Percentiles rank a stretch among this genome's conserved stretches.
These are phyloP conservation scores for Lagerstroemia fauriei DNA, from an alignment of 441 rosid genomes.

Conservation along the genomic window DNA sequence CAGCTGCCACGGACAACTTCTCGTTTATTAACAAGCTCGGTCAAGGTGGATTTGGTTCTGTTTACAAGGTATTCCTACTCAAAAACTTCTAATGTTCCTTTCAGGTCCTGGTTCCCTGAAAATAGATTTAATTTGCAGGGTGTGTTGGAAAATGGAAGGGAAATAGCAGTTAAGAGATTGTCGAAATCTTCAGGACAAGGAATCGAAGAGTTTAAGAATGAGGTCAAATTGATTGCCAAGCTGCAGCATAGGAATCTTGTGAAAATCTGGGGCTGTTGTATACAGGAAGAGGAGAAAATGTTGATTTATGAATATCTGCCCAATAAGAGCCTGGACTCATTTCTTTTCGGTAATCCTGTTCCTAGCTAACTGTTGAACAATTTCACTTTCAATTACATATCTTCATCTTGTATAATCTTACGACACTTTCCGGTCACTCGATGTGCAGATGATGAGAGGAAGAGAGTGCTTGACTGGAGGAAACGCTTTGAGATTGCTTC, in stretches of 20 bases:
- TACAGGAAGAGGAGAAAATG: no score
- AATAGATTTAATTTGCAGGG: background rate
- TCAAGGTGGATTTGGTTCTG: constrained; percentile 75
- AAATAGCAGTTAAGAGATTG: no score
- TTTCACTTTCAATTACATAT: background rate
- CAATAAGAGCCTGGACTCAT: constrained; percentile 31
- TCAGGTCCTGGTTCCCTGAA: background rate
- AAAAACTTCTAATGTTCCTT: background rate
- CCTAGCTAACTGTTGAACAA: no score
- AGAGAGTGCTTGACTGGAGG: constrained; percentile 51
- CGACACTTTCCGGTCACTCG: background rate
- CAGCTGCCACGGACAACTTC: constrained; percentile 55
- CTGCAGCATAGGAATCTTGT: no score
- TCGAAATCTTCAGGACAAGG: no score
- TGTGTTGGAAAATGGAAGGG: background rate
- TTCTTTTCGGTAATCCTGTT: no score
- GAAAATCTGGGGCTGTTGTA: no score
- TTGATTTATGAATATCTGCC: no score
- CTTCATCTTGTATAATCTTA: background rate
- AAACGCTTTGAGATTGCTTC: constrained; percentile 47
- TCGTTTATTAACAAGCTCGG: constrained; percentile 56
- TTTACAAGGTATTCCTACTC: constrained; percentile 46
- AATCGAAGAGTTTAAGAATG: no score
- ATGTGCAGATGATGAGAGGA: constrained; percentile 39
- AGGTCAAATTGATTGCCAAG: no score